phyloP scores from a whole-genome alignment of 2,329 filamentous ascomycete species.

The Teratosphaeria zuluensis region DNA sequence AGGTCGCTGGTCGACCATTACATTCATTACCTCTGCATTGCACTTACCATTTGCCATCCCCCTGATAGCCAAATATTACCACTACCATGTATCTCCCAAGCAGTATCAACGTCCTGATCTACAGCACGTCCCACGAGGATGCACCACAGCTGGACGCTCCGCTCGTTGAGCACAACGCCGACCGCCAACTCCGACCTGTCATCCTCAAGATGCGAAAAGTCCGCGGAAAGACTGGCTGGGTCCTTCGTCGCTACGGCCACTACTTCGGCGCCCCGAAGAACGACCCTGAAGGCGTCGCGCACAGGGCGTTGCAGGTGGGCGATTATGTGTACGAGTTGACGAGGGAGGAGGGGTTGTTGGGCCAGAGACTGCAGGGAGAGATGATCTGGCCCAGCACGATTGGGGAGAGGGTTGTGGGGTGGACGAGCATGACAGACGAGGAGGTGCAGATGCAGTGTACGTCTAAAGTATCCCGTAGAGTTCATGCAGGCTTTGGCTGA shows the following conservation, averaged over 20 bases:
- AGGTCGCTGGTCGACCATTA: background rate
- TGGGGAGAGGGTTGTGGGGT: background rate
- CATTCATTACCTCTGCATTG: background rate
- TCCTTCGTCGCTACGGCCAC: background rate
- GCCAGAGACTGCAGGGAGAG: background rate
- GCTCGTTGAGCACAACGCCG: background rate
- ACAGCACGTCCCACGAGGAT: background rate
- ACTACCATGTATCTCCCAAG: background rate
- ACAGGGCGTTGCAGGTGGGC: background rate
- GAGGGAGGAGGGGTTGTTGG: background rate
- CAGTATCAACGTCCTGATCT: background rate
- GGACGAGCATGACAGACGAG: background rate
- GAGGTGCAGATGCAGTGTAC: background rate
- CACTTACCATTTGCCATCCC: background rate
- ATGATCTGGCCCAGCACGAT: background rate
- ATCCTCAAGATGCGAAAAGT: slow-evolving; percentile 1
- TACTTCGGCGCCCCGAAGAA: background rate
- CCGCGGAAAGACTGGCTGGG: slow-evolving; percentile 1
- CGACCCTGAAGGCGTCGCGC: background rate
- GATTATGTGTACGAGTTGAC: background rate
- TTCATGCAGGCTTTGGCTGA: background rate
- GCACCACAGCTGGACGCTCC: background rate
- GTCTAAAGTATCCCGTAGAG: background rate
- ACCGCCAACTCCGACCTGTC: background rate
- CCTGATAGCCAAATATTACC: background rate